phyloP scores from a whole-genome alignment of 148 eudicot species.

The Vaccinium vitisidaea region DNA sequence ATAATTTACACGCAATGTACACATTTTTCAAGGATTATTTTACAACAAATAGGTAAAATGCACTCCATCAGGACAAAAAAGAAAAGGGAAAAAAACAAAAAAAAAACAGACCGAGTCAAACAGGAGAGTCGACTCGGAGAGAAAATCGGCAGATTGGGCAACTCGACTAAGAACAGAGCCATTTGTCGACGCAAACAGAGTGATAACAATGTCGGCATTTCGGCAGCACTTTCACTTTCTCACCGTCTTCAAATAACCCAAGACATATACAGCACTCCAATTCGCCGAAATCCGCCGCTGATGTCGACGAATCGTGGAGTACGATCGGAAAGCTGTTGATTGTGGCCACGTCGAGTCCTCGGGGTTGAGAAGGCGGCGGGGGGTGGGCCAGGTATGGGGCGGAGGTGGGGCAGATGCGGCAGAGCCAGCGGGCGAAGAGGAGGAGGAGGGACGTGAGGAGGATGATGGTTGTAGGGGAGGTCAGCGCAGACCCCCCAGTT shows the following conservation, averaged over 20 bases:
- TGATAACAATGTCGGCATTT: conserved; percentile 62
- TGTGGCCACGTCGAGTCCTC: conserved; percentile 39
- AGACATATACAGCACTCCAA: conserved; percentile 74
- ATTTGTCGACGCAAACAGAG: conserved; percentile 68
- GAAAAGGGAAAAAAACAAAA: no score
- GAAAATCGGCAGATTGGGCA: conserved; percentile 75
- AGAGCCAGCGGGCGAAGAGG: conserved; percentile 48
- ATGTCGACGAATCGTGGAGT: conserved; percentile 28
- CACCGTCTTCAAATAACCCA: conserved; percentile 64
- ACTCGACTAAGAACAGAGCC: conserved; percentile 58
- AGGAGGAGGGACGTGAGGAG: conserved; percentile 48
- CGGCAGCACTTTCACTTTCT: conserved; percentile 69
- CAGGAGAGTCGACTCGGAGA: conserved; percentile 40
- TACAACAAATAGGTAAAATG: not conserved
- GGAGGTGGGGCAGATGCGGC: conserved; percentile 23
- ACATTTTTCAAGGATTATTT: not conserved
- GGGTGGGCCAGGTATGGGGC: conserved; percentile 17
- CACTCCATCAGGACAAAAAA: not conserved
- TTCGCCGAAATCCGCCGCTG: conserved; percentile 21
- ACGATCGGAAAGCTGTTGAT: conserved; percentile 47
- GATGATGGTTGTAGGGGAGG: no score
- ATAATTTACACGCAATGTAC: not conserved
- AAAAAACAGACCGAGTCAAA: conserved; percentile 17
- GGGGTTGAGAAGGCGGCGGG: conserved; percentile 16
- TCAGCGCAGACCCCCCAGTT: no score